Conservation (phyloP, 108 stramenopile genomes). For the Craspedostauros australis region DNA sequence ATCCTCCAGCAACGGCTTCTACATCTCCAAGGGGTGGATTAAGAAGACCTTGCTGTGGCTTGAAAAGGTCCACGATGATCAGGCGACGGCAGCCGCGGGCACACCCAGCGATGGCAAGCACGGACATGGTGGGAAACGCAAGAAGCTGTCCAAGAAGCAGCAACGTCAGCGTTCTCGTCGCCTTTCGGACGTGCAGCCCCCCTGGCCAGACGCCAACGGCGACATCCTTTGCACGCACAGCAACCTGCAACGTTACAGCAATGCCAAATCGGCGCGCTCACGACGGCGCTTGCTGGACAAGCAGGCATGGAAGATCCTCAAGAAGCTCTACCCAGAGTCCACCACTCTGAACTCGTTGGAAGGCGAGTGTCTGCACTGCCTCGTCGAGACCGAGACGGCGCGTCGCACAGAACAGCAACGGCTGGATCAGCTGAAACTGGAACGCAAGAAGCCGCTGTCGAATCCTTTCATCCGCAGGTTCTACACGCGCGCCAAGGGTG, state of each 20-base stretch:
- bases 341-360: slow-evolving; percentile 37
- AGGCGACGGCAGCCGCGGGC: slow-evolving; percentile 36
- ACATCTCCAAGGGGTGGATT: slow-evolving; percentile 82
- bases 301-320: slow-evolving; percentile 81
- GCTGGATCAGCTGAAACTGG: slow-evolving; percentile 44
- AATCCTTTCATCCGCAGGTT: slow-evolving; percentile 66
- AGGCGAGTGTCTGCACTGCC: slow-evolving; percentile 72
- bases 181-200: slow-evolving; percentile 70
- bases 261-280: slow-evolving; percentile 62
- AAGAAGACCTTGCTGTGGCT: slow-evolving; percentile 79
- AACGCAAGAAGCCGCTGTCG: slow-evolving; percentile 56
- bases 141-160: slow-evolving; percentile 78
- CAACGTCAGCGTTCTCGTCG: slow-evolving; percentile 57
- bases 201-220: slow-evolving; percentile 76
- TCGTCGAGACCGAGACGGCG: slow-evolving; percentile 56
- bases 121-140: slow-evolving; percentile 26
- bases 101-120: slow-evolving; percentile 12
- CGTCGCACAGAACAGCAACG: slow-evolving; percentile 47
- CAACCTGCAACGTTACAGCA: slow-evolving; percentile 32
- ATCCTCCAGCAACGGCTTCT: slow-evolving; percentile 43
- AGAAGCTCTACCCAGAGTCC: slow-evolving; percentile 76
- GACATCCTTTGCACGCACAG: slow-evolving; percentile 62
- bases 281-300: slow-evolving; percentile 72
- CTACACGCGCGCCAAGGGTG: slow-evolving; percentile 62
- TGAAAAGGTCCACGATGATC: slow-evolving; percentile 64